phyloP scores from a whole-genome alignment of 1,284 basidiomycete genomes.

The Rhodotorula sp. region DNA sequence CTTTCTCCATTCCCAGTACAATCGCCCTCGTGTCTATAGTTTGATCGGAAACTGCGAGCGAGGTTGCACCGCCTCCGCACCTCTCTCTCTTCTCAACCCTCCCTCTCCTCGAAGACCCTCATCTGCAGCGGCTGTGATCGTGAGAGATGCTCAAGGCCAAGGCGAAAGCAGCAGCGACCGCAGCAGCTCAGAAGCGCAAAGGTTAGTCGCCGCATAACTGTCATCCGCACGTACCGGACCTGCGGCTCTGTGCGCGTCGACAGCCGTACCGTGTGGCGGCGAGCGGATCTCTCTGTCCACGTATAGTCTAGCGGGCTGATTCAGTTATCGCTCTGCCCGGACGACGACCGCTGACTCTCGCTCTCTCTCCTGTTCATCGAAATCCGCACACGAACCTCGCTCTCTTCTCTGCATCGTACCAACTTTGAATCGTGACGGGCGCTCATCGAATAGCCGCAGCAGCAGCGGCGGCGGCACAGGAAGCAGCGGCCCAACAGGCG shows the following conservation, averaged over 20 bases:
- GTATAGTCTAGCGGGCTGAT: too few species aligned
- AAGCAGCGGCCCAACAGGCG: constrained; percentile 25
- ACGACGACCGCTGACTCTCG: neutral
- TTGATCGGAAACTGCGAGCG: too few species aligned
- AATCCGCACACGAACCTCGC: neutral
- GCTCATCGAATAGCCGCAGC: constrained; percentile 16
- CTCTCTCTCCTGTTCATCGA: neutral
- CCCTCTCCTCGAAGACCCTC: too few species aligned
- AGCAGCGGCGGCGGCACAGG: constrained; percentile 28
- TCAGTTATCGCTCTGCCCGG: neutral
- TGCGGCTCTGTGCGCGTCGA: too few species aligned
- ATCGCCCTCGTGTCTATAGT: too few species aligned
- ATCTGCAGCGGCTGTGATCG: too few species aligned
- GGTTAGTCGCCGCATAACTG: neutral
- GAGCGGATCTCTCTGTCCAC: neutral
- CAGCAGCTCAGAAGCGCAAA: constrained; percentile 20
- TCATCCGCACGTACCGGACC: too few species aligned
- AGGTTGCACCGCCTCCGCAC: too few species aligned
- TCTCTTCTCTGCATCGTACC: neutral
- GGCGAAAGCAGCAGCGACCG: constrained; percentile 25
- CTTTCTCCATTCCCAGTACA: neutral
- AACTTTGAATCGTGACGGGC: neutral
- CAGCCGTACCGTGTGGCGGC: too few species aligned
- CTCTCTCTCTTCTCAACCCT: too few species aligned
- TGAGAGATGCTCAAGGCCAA: constrained; percentile 20